phyloP scores from a whole-genome alignment of 306 rosid genomes.

The Lathyrus tuberosus region DNA sequence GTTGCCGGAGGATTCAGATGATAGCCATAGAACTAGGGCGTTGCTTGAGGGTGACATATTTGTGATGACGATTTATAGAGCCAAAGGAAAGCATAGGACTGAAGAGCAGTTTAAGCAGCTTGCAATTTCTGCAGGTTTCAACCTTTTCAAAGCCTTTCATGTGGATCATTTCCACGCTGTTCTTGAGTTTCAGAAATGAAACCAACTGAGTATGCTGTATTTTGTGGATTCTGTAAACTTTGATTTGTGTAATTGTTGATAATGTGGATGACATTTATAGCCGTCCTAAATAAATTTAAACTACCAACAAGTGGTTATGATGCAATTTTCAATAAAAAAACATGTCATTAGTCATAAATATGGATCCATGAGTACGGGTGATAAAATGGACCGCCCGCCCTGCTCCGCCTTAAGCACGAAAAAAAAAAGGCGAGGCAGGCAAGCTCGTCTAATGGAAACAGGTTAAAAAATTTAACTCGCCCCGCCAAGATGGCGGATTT shows the following conservation, averaged over 20 bases:
- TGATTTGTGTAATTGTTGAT: neutral
- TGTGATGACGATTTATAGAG: constrained; percentile 79
- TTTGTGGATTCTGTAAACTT: constrained; percentile 23
- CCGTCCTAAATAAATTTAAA: neutral
- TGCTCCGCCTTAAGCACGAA: no score
- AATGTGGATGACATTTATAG: neutral
- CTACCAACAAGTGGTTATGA: neutral
- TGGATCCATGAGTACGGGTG: no score
- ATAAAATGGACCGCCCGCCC: no score
- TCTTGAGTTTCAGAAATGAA: constrained; percentile 77
- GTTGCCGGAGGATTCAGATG: constrained; percentile 73
- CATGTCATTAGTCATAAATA: no score
- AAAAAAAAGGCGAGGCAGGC: no score
- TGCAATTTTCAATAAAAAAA: no score
- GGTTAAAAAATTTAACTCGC: no score
- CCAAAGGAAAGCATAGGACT: constrained; percentile 83
- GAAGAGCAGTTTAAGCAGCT: constrained; percentile 64
- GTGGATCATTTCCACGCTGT: constrained; percentile 64
- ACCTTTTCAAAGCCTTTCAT: constrained; percentile 58
- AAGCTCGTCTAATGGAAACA: no score
- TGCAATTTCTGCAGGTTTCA: constrained; percentile 63
- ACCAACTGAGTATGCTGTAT: neutral
- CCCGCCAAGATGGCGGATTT: no score
- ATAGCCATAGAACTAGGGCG: constrained; percentile 73
- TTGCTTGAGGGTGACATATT: constrained; percentile 77